A percentile compares a stretch with the other conserved stretches of the same genome.
Conservation (phyloP, 768 basidiomycete genomes). For the Mycena albidolilacea region DNA sequence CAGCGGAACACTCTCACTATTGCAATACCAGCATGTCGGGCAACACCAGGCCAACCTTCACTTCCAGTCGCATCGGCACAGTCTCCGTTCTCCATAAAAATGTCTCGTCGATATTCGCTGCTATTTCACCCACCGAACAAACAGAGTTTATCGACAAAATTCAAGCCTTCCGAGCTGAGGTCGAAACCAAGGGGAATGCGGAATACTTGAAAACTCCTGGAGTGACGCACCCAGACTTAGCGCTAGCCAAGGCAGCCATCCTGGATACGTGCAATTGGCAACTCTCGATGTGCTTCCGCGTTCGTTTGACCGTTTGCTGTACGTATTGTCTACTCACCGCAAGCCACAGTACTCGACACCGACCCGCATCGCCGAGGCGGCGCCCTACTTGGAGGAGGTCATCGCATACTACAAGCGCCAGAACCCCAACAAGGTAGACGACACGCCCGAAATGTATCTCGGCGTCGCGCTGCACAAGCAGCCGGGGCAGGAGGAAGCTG, state of each 20-base stretch:
- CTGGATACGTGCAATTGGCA: slow-evolving; percentile 26
- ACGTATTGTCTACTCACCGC: neutral
- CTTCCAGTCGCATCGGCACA: slow-evolving; percentile 7
- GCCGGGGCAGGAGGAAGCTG: slow-evolving; percentile 21
- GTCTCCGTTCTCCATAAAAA: slow-evolving; percentile 2
- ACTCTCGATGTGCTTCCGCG: slow-evolving; percentile 8
- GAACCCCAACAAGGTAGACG: slow-evolving; percentile 17
- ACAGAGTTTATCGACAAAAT: neutral
- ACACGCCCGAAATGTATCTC: slow-evolving; percentile 24
- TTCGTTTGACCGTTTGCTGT: neutral
- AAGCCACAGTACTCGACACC: slow-evolving; percentile 26
- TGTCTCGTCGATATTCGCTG: neutral
- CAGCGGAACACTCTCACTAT: neutral
- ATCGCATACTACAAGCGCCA: slow-evolving; percentile 1
- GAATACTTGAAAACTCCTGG: slow-evolving; percentile 8
- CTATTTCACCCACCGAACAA: slow-evolving; percentile 18
- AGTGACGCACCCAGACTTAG: neutral
- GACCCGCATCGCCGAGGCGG: slow-evolving; percentile 32
- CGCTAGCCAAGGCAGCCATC: neutral
- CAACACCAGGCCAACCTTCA: slow-evolving; percentile 3
- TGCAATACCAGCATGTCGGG: slow-evolving; percentile 4
- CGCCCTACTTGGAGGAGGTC: slow-evolving; percentile 13
- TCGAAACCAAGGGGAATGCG: slow-evolving; percentile 2
- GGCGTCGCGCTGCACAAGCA: slow-evolving; percentile 27
- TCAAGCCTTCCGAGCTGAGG: slow-evolving; percentile 6